Conservation (phyloP, 1,139 yeast genomes). For the Saccharomycopsis hybrid region DNA sequence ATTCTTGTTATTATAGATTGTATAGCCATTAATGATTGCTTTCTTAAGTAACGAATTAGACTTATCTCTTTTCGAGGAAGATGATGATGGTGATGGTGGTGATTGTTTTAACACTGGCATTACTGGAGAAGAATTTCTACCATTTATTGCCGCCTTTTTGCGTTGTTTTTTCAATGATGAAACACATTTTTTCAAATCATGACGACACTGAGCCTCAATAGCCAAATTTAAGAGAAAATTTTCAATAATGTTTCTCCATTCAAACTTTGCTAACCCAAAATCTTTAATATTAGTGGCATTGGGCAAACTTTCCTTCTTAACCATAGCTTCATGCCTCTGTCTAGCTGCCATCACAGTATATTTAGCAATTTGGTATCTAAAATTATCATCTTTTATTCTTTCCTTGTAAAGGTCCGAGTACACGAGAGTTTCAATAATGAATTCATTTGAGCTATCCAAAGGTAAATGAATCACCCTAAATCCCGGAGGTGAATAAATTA, state of each 20-base stretch:
- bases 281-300: constrained; percentile 2
- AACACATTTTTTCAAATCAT: constrained; percentile 47
- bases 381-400: constrained; percentile 44
- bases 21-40: constrained; percentile 28
- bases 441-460: constrained; percentile 40
- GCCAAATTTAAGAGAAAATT: constrained; percentile 57
- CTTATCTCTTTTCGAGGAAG: constrained; percentile 9
- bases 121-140: too few relatives aligned
- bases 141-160: constrained; percentile 20
- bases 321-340: constrained; percentile 34
- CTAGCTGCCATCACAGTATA: constrained; percentile 55
- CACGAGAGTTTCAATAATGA: constrained; percentile 42
- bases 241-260: constrained; percentile 66
- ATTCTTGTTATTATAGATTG: constrained; percentile 13
- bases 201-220: constrained; percentile 62
- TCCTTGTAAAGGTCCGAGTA: constrained; percentile 54
- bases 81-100: neutral
- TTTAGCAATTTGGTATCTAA: constrained; percentile 50
- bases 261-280: constrained; percentile 35
- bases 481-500: constrained; percentile 32
- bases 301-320: constrained; percentile 1
- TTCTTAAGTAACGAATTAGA: constrained; percentile 26
- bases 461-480: constrained; percentile 41
- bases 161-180: constrained; percentile 37
- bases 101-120: too few relatives aligned